These are phyloP conservation scores for Saxophila tyrrhenica DNA, from an alignment of 495 filamentous ascomycete genomes.

Conservation along the genomic window DNA sequence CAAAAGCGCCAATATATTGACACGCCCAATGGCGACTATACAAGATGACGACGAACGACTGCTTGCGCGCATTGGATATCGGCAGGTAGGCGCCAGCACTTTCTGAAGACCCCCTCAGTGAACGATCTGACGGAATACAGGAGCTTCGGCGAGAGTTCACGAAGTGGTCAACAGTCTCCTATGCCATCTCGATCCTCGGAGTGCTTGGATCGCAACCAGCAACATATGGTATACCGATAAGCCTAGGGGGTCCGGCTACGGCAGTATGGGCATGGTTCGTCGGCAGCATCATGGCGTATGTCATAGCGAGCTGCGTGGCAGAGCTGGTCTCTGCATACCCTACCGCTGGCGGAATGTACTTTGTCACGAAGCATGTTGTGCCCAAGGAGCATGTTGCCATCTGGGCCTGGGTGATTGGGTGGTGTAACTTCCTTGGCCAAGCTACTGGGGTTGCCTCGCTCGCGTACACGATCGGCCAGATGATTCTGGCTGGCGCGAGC, in stretches of 20 bases:
- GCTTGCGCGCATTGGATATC: slow-evolving; percentile 57
- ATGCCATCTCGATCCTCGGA: slow-evolving; percentile 61
- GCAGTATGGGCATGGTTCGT: slow-evolving; percentile 65
- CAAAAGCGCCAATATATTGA: background rate
- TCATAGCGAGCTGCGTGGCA: slow-evolving; percentile 52
- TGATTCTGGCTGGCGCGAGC: slow-evolving; percentile 54
- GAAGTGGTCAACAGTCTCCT: slow-evolving; percentile 64
- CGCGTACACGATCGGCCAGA: slow-evolving; percentile 55
- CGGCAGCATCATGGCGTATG: slow-evolving; percentile 56
- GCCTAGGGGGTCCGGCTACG: slow-evolving; percentile 57
- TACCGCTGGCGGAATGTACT: slow-evolving; percentile 43
- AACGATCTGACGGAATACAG: slow-evolving; percentile 20
- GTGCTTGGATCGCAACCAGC: slow-evolving; percentile 60
- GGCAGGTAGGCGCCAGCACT: slow-evolving; percentile 41
- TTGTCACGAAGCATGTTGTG: slow-evolving; percentile 34
- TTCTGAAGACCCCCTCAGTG: background rate
- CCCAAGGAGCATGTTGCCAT: slow-evolving; percentile 35
- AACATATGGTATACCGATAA: slow-evolving; percentile 51
- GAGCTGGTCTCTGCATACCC: slow-evolving; percentile 45
- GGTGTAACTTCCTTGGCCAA: slow-evolving; percentile 58
- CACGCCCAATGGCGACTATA: slow-evolving; percentile 38
- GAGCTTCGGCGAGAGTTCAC: slow-evolving; percentile 57
- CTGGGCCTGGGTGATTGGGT: slow-evolving; percentile 46
- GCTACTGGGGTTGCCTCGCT: slow-evolving; percentile 53
- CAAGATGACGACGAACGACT: slow-evolving; percentile 55